Evolutionary conservation across 2,329 filamentous ascomycete genomes (phyloP).

Genomic region (Colletotrichum tabaci): DNA sequence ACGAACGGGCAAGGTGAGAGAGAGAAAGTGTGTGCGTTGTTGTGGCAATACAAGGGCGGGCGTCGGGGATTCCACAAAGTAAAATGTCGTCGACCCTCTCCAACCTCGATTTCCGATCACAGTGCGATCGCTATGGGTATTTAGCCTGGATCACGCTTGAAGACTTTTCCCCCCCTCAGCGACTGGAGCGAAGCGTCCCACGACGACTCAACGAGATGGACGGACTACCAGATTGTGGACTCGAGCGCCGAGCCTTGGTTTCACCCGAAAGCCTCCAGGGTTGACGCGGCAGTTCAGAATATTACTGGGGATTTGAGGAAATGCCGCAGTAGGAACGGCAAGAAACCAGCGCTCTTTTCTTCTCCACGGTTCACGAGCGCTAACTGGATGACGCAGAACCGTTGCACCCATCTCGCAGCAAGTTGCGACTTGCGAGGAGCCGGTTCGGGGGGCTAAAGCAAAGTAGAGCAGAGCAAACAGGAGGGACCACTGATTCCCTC

Average conservation of each 20-base stretch:
- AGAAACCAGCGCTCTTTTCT: neutral
- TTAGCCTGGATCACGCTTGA: constrained; percentile 35
- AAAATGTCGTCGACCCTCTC: constrained; percentile 9
- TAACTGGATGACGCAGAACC: constrained; percentile 16
- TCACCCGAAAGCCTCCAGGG: constrained; percentile 11
- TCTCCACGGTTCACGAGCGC: constrained; percentile 14
- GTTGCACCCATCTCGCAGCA: neutral
- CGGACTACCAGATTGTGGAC: neutral
- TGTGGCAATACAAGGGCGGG: neutral
- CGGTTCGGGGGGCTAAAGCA: neutral
- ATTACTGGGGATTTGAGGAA: constrained; percentile 20
- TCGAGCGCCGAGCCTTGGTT: constrained; percentile 18
- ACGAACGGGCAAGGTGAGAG: neutral
- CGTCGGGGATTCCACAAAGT: constrained; percentile 15
- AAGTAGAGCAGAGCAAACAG: too few relatives aligned
- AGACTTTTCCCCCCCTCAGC: constrained; percentile 22
- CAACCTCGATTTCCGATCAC: constrained; percentile 21
- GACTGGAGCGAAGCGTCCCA: constrained; percentile 16
- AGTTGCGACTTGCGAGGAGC: neutral
- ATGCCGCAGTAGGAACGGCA: constrained; percentile 33
- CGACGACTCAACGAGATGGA: neutral
- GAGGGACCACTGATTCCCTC: neutral
- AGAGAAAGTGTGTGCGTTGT: neutral
- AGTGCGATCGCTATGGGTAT: constrained; percentile 29
- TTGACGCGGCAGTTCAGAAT: constrained; percentile 34